A percentile compares a stretch with the other conserved stretches of the same genome.
phyloP scores from a whole-genome alignment of 805 yeast species.

The Diddensiella santjacobensis region DNA sequence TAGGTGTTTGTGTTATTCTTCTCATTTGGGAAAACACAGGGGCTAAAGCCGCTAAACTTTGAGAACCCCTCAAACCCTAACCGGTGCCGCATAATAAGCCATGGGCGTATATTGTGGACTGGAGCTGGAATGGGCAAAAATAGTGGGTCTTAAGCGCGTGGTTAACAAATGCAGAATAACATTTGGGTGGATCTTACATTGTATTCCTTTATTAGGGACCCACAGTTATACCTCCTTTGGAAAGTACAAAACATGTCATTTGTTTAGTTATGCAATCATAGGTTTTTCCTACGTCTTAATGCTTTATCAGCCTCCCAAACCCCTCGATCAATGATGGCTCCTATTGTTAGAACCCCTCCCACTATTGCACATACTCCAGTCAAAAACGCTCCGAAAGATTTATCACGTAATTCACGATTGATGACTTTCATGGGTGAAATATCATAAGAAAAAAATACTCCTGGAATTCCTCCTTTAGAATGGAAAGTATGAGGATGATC shows the following conservation, averaged over 20 bases:
- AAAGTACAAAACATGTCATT: not conserved
- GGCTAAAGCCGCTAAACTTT: no score
- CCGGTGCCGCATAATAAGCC: no score
- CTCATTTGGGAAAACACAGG: no score
- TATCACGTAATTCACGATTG: conserved; percentile 65
- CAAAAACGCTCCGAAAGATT: conserved; percentile 78
- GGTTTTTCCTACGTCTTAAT: conserved; percentile 60
- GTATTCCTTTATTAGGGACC: not conserved
- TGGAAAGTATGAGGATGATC: conserved; percentile 80
- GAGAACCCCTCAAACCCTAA: no score
- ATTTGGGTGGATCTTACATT: no score
- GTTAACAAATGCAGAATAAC: no score
- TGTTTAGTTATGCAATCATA: no score
- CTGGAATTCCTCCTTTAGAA: conserved; percentile 85
- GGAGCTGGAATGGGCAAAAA: no score
- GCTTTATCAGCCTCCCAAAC: conserved; percentile 86
- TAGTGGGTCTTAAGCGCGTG: not conserved
- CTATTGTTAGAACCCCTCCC: conserved; percentile 92
- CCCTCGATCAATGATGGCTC: conserved; percentile 80
- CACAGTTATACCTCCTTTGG: no score
- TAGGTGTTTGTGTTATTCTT: no score
- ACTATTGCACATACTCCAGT: conserved; percentile 81
- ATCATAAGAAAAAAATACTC: conserved; percentile 81
- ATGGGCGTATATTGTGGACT: no score
- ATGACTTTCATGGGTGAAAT: conserved; percentile 90